These are phyloP conservation scores for Coelastrella sp. DNA, from an alignment of 139 green algal species.

Conservation along the genomic window DNA sequence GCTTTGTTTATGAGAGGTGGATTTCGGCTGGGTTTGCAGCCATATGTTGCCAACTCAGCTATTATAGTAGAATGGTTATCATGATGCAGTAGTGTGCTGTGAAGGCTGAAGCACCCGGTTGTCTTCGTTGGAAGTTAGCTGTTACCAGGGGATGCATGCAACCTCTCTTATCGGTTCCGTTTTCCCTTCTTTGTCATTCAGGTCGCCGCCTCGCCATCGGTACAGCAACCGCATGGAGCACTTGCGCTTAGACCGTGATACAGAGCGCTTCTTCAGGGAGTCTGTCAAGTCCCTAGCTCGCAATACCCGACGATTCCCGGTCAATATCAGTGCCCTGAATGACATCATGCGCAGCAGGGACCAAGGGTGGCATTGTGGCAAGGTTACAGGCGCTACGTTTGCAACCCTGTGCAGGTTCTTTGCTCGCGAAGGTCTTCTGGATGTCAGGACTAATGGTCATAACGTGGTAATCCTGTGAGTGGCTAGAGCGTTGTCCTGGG, in stretches of 20 bases:
- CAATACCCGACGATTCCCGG: conserved; percentile 8
- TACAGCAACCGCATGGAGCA: not conserved
- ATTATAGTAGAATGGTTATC: too few species aligned
- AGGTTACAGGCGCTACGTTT: conserved; percentile 31
- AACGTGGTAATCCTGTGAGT: not conserved
- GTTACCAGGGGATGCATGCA: too few species aligned
- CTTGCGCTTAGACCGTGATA: not conserved
- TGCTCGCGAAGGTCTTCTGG: conserved; percentile 24
- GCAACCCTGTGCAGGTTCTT: conserved; percentile 40
- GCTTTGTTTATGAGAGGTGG: too few species aligned
- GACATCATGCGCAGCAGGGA: conserved; percentile 45
- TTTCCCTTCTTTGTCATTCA: not conserved
- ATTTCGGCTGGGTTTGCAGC: too few species aligned
- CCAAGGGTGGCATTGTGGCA: conserved; percentile 30
- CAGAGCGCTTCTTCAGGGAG: not conserved
- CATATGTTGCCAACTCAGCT: too few species aligned
- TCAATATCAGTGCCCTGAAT: conserved; percentile 47
- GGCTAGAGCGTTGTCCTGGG: not conserved
- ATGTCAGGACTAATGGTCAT: not conserved
- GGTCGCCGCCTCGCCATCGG: not conserved
- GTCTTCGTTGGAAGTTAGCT: too few species aligned
- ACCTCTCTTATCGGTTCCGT: not conserved
- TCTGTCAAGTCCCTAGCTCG: conserved; percentile 14
- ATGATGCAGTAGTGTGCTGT: too few species aligned
- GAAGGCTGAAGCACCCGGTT: too few species aligned